Evolutionary conservation across 148 eudicot genomes (phyloP).

Genomic region (Amaranthus palmeri): DNA sequence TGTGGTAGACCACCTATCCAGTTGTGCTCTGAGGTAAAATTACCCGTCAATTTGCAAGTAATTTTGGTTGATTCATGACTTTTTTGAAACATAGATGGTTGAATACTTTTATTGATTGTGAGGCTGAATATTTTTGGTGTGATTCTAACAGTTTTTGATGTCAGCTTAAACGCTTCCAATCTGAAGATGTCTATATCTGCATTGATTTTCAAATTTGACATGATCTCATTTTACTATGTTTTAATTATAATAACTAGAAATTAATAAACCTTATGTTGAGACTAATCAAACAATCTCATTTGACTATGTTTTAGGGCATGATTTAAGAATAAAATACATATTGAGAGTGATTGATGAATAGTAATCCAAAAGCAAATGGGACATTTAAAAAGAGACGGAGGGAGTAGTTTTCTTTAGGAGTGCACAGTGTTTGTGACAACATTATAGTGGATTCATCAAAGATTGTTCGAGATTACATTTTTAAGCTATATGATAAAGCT

Average conservation of each 20-base stretch:
- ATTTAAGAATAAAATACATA: too few relatives aligned
- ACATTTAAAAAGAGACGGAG: too few relatives aligned
- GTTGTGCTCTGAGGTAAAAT: constrained; percentile 75
- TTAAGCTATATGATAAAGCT: too few relatives aligned
- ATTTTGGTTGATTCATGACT: background rate
- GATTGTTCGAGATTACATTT: background rate
- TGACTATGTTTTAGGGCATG: too few relatives aligned
- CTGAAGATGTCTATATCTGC: background rate
- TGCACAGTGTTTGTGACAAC: background rate
- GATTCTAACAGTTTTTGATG: too few relatives aligned
- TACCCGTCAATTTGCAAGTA: background rate
- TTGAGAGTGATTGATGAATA: too few relatives aligned
- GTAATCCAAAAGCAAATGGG: too few relatives aligned
- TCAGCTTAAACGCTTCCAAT: background rate
- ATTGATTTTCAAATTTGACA: too few relatives aligned
- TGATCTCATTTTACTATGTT: too few relatives aligned
- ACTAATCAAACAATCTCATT: too few relatives aligned
- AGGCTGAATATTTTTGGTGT: background rate
- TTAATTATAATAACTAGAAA: too few relatives aligned
- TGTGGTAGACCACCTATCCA: constrained; percentile 85
- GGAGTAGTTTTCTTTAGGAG: background rate
- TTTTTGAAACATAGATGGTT: background rate
- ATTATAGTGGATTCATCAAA: background rate
- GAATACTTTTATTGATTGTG: background rate
- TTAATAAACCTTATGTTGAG: too few relatives aligned